Evolutionary conservation across 2,329 filamentous ascomycete genomes (phyloP), one percentile per base, ranked within the genome.

Genomic region (Ascochyta clinopodiicola): DNA sequence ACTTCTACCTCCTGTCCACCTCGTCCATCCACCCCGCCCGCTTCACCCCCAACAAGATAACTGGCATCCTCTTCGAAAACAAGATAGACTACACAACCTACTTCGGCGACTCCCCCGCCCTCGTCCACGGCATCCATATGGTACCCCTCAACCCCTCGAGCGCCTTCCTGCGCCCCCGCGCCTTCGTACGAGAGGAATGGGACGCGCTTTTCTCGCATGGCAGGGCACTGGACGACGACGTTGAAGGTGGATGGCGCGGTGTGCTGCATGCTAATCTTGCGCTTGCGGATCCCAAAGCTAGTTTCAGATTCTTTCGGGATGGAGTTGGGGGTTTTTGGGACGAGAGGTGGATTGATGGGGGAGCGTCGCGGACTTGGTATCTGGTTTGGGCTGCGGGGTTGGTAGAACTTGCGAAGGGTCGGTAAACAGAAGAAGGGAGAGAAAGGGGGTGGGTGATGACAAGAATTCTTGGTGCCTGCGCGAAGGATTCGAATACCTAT

Each of bases 21-120:
- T 96, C 96, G 74, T 81, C 77, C 19, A 83, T 84, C 46, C 86
- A 96, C 66, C 94, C 94, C 0, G 64, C 81, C 1, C 79, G 88
- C n/a, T 96, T 96, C 71, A 87, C 91, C 60, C 84, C 80, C 37
- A 98, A 98, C 81, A 92, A 90, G 76, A 81, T 84, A 6, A 80
- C 82, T 1, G 85, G 84, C 15, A 86, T 87, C 2, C 73, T 96
- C 8, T 98, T 97, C 68, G 94, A 98, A 77, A 97, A 97, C 80
- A 98, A 98, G 78, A 84, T 92, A 49, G 91, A 98, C 73, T 92
- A 97, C 75, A 89, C 90, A 3, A 67, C 94, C 1, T 97, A 92
- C 77, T 97, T 97, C 68, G 91, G 91, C 40, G 74, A 49, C 21
- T 39, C 44, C 9, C 61, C 79, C 12, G 88, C 94, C 75, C 91